Evolutionary conservation across 208 protist species (phyloP), one percentile per base, ranked within the genome.

Genomic region (Trypanosoma scelopori): DNA sequence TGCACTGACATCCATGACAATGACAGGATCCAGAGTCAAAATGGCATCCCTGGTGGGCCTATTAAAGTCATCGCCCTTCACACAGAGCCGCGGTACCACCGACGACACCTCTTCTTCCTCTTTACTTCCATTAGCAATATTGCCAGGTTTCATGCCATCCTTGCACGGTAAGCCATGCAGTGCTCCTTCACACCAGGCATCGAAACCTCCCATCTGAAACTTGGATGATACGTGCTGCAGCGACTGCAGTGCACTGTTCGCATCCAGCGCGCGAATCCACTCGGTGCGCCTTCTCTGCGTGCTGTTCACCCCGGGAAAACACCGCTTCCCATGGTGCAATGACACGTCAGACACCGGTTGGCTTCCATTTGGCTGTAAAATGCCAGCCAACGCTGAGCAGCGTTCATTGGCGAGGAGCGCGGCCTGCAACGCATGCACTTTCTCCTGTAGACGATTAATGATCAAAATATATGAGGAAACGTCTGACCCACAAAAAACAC

Each of bases 1-100:
- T 1, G 74, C 69, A 5, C 78, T 85, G 23, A 88, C 56, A 63
- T 88, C 82, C 6, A 88, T 46, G 5, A 88, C 48, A 64, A 88
- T 82, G 35, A 87, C 75, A 20, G 81, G 81, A 25, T 69, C 52
- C 25, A 73, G 51, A 56, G 35, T 18, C 23, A 46, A 5, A n/a
- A 18, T 25, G 37, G 22, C 11, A 37, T 11, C 30, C 45, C 53
- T 32, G 1, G 22, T 37, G 32, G 9, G 32, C 32, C 32, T 9
- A 37, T 37, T 9, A 37, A 9, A 37, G 9, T 3, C 32, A 37
- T 9, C 32, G 9, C 32, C 32, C 32, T 37, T 9, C 32, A 9
- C 32, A 18, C 18, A 18, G 43, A 2, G 18, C 42, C 3, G 28
- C 6, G 35, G 32, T 5, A 28, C 27, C 47, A 30, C 59, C 46